Percentiles rank a stretch among this genome's conserved stretches.
Evolutionary conservation across 2,329 filamentous ascomycete genomes (phyloP).

Genomic region (Pezicula radicicola): DNA sequence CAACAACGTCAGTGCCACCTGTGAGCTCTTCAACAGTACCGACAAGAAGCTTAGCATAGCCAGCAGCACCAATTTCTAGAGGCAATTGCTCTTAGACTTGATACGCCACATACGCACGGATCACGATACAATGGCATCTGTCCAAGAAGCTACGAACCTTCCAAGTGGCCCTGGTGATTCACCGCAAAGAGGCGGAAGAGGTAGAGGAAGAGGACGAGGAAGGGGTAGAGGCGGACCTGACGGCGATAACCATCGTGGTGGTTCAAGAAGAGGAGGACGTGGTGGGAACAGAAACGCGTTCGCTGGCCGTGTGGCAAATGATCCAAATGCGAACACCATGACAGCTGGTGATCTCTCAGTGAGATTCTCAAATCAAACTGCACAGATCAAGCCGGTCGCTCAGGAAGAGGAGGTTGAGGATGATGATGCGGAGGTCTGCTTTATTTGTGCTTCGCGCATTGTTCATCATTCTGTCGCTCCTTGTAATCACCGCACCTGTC

Average conservation of each 20-base stretch:
- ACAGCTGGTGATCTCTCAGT: slow-evolving; percentile 13
- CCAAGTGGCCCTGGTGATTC: slow-evolving; percentile 26
- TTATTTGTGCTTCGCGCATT: slow-evolving; percentile 92
- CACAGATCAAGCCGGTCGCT: slow-evolving; percentile 14
- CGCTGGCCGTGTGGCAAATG: neutral
- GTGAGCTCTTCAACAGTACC: no score
- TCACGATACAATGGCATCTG: neutral
- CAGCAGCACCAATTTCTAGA: no score
- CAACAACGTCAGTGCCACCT: no score
- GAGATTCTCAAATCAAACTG: slow-evolving; percentile 9
- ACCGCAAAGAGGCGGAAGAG: slow-evolving; percentile 32
- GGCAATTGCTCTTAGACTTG: neutral
- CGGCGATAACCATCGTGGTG: slow-evolving; percentile 4
- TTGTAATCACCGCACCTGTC: slow-evolving; percentile 95
- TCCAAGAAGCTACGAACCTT: slow-evolving; percentile 5
- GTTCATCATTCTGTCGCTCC: slow-evolving; percentile 85
- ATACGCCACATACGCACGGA: neutral
- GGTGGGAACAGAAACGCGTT: slow-evolving; percentile 13
- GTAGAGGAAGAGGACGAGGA: slow-evolving; percentile 34
- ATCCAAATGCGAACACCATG: slow-evolving; percentile 9
- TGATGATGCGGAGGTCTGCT: slow-evolving; percentile 80
- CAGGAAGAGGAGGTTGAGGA: slow-evolving; percentile 38
- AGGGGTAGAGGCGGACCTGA: slow-evolving; percentile 14
- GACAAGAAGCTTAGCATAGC: no score
- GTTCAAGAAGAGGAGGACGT: slow-evolving; percentile 10